These are phyloP conservation scores for Suillus occidentalis DNA, from an alignment of 768 basidiomycete species.

Conservation along the genomic window DNA sequence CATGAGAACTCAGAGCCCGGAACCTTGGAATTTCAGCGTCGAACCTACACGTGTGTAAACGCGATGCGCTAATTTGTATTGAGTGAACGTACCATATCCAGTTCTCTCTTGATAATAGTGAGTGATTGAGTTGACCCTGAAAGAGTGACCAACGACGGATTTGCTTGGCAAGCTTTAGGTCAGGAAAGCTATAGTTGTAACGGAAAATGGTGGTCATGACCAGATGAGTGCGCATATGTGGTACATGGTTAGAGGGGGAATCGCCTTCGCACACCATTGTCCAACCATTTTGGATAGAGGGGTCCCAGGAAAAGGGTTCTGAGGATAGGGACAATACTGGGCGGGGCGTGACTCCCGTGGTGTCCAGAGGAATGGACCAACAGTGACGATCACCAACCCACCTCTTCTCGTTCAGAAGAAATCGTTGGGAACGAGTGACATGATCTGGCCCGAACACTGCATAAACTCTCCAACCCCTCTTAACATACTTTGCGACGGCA, in stretches of 20 bases:
- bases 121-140: conserved; percentile 9
- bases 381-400: conserved; percentile 32
- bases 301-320: conserved; percentile 15
- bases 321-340: conserved; percentile 14
- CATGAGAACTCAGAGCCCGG: background rate
- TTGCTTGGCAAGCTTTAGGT: background rate
- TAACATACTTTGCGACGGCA: conserved; percentile 34
- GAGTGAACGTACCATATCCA: conserved; percentile 22
- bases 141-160: conserved; percentile 11
- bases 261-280: background rate
- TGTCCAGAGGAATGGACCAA: conserved; percentile 34
- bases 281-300: conserved; percentile 23
- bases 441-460: conserved; percentile 10
- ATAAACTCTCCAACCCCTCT: conserved; percentile 38
- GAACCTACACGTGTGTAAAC: conserved; percentile 14
- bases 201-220: conserved; percentile 23
- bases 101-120: conserved; percentile 1
- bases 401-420: conserved; percentile 22
- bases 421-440: conserved; percentile 5
- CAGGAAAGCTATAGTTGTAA: conserved; percentile 23
- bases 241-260: background rate
- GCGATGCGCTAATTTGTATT: background rate
- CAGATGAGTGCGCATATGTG: conserved; percentile 1
- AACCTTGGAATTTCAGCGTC: conserved; percentile 21
- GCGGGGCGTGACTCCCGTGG: conserved; percentile 13